Conservation (phyloP, 148 eudicot genomes). For the Simmondsia chinensis region DNA sequence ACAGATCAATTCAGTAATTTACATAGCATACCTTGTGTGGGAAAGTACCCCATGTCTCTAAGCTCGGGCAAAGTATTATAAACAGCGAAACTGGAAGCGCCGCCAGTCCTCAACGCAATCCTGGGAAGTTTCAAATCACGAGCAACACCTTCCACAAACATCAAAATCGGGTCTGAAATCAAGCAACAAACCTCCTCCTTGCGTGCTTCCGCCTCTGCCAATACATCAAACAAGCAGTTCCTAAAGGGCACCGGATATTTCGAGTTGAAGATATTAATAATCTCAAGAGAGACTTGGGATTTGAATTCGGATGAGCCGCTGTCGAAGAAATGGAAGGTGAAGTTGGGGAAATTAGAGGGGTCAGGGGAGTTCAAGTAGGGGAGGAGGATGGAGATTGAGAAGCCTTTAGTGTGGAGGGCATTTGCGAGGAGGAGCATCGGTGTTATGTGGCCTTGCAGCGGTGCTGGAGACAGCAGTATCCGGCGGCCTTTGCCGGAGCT, state of each 20-base stretch:
- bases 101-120: slow-evolving; percentile 24
- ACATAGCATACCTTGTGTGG: slow-evolving; percentile 32
- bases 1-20: too few relatives aligned
- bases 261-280: background rate
- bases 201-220: background rate
- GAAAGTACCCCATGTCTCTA: slow-evolving; percentile 21
- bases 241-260: slow-evolving; percentile 21
- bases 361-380: slow-evolving; percentile 20
- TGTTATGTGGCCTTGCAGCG: slow-evolving; percentile 31
- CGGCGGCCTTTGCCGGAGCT: too few relatives aligned
- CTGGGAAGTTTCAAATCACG: slow-evolving; percentile 25
- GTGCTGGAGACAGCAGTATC: slow-evolving; percentile 25
- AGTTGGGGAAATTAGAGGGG: slow-evolving; percentile 24
- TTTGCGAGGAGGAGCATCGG: slow-evolving; percentile 39
- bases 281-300: slow-evolving; percentile 4
- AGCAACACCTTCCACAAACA: slow-evolving; percentile 15
- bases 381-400: slow-evolving; percentile 26
- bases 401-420: slow-evolving; percentile 26
- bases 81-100: slow-evolving; percentile 18
- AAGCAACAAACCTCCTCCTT: slow-evolving; percentile 23
- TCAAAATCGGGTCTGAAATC: slow-evolving; percentile 29
- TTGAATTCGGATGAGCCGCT: slow-evolving; percentile 12
- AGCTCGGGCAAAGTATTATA: slow-evolving; percentile 19
- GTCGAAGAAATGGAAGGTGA: slow-evolving; percentile 23
- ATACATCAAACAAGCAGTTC: slow-evolving; percentile 14